A percentile compares a stretch with the other conserved stretches of the same genome.
These are phyloP conservation scores for Tephrocybe sp. DNA, from an alignment of 768 basidiomycete genomes.

Conservation along the genomic window DNA sequence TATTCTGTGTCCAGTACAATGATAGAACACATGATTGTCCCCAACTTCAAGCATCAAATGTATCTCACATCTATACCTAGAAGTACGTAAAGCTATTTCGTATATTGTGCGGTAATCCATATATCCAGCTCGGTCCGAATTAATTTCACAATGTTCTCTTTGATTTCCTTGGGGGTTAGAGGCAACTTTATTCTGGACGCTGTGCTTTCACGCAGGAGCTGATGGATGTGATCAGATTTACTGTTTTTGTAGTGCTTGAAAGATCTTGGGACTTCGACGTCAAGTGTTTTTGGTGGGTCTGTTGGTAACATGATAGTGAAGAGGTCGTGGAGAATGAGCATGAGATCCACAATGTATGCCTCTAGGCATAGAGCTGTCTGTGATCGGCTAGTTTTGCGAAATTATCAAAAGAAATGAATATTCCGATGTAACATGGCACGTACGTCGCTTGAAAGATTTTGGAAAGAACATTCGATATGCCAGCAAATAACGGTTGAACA, in stretches of 20 bases:
- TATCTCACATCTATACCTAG: too few species aligned
- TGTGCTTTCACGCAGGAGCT: not conserved
- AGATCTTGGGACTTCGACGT: not conserved
- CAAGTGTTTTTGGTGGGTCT: slow-evolving; percentile 1
- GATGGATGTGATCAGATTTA: slow-evolving; percentile 1
- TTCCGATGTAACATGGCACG: not conserved
- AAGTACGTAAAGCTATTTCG: too few species aligned
- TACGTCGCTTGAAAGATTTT: slow-evolving; percentile 4
- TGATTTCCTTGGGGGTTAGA: not conserved
- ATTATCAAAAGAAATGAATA: not conserved
- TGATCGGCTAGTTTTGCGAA: not conserved
- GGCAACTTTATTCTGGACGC: not conserved
- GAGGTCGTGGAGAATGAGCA: slow-evolving; percentile 16
- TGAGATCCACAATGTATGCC: slow-evolving; percentile 21
- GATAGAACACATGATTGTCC: too few species aligned
- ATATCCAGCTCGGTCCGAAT: not conserved
- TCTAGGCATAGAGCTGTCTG: slow-evolving; percentile 13
- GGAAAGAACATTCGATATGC: not conserved
- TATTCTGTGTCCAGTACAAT: too few species aligned
- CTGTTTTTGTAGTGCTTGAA: not conserved
- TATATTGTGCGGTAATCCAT: too few species aligned
- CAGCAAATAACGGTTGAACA: not conserved
- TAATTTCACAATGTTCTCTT: not conserved
- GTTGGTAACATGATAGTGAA: slow-evolving; percentile 7
- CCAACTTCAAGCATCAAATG: too few species aligned